Percentiles rank a stretch among this genome's conserved stretches.
These are phyloP conservation scores for Exophiala xenobiotica DNA, from an alignment of 2,329 filamentous ascomycete genomes.

Conservation along the genomic window DNA sequence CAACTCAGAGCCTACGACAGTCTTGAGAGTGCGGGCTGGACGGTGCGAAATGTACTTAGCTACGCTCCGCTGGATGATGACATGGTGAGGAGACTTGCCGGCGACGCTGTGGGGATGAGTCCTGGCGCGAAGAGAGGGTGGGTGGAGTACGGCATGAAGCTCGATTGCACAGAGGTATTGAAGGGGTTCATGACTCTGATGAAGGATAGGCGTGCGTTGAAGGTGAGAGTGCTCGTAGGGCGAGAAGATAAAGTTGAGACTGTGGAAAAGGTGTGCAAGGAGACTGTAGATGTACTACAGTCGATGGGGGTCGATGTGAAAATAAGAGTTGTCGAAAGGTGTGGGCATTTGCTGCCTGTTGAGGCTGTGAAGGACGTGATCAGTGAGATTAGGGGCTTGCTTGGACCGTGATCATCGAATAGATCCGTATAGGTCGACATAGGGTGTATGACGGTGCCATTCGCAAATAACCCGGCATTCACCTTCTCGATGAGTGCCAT, in stretches of 20 bases:
- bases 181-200: background rate
- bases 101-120: conserved; percentile 5
- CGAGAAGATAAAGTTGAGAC: conserved; percentile 6
- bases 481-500: no score
- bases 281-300: conserved; percentile 5
- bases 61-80: background rate
- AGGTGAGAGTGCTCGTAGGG: conserved; percentile 3
- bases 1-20: conserved; percentile 6
- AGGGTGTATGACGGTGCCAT: no score
- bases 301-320: background rate
- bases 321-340: background rate
- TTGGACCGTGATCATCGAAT: no score
- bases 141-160: conserved; percentile 7
- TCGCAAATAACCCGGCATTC: no score
- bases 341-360: conserved; percentile 7
- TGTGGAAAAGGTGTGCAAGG: background rate
- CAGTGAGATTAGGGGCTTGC: no score
- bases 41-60: conserved; percentile 4
- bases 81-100: background rate
- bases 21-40: conserved; percentile 8
- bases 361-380: conserved; percentile 3
- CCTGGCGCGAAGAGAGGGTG: conserved; percentile 7
- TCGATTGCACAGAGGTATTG: background rate
- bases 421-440: no score
- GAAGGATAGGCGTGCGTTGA: background rate